Evolutionary conservation across 164 flowering plant species (phyloP).

Genomic region (Santalum album): DNA sequence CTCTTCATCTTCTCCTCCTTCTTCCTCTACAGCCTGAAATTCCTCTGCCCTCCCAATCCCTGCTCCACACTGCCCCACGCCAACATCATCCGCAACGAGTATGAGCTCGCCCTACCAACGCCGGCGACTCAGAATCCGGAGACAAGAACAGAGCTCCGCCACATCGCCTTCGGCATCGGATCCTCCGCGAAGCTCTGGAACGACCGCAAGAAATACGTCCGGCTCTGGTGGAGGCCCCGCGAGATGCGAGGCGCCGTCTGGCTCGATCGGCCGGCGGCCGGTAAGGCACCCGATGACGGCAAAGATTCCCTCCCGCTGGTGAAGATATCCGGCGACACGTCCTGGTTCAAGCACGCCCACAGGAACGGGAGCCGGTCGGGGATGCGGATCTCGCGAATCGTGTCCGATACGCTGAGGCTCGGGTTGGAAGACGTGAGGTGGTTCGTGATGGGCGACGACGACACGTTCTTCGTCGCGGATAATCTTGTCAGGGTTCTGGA

Average conservation of each 20-base stretch:
- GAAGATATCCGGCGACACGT: slow-evolving; percentile 40
- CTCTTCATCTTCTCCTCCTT: neutral
- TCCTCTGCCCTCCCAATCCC: neutral
- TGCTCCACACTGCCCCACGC: neutral
- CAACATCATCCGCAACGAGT: too few species aligned
- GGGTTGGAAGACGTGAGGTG: slow-evolving; percentile 44
- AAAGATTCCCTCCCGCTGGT: slow-evolving; percentile 23
- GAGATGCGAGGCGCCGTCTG: slow-evolving; percentile 58
- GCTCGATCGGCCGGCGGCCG: slow-evolving; percentile 31
- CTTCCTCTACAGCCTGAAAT: neutral
- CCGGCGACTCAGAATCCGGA: neutral
- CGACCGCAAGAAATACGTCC: slow-evolving; percentile 48
- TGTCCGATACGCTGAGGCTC: slow-evolving; percentile 42
- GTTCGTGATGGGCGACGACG: slow-evolving; percentile 78
- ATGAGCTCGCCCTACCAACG: too few species aligned
- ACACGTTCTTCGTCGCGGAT: slow-evolving; percentile 51
- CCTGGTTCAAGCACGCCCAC: slow-evolving; percentile 35
- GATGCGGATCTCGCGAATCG: slow-evolving; percentile 52
- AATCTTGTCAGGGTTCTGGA: slow-evolving; percentile 50
- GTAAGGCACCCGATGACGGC: slow-evolving; percentile 3
- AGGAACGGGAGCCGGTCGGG: slow-evolving; percentile 46
- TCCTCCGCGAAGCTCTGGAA: slow-evolving; percentile 51
- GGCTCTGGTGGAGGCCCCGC: slow-evolving; percentile 45
- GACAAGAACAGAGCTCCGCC: slow-evolving; percentile 24
- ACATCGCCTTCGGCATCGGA: slow-evolving; percentile 58